Base-by-base conservation (phyloP, 306 rosid genomes). In the Leucaena leucocephala region DNA sequence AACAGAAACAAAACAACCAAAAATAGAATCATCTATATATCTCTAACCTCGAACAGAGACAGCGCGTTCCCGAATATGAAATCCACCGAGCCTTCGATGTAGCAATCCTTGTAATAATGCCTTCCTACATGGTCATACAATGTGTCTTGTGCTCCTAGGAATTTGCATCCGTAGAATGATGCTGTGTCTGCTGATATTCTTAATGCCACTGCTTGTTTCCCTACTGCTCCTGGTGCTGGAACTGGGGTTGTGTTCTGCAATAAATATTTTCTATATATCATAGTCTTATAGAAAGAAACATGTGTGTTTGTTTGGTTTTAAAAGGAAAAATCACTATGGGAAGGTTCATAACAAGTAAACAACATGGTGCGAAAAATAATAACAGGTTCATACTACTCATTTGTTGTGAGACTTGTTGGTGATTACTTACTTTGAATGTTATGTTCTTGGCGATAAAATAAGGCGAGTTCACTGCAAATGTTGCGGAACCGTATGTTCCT, bases 241-340 rank as follows among this genome's bases (percentile, higher is more conserved):
- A 93, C 85, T 5, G 99, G 99, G 9, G 97, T 77, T 0, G 95
- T 92, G 85, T 95, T 95, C 98, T 77, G 68, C 54, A 55, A 21
- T 54, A 16, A 27, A 27, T 27, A 27, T 27, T 50, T 50, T 14
- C 58, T 38, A 38, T 50, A 2, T 50, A 35, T 61, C 67, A 61
- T 4, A 61, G 5, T 34, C 40, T 61, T 12, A 22, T 3, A 27
- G 1, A 27, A 27, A 35, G 9, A 14, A 13, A 15, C 17, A 27
- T 6, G 14, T 13, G 5, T 27, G 55, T 49, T 5, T 33, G 16
- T 61, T 61, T 61, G 16, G 11, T 35, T 63, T 27, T 27, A 1
- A 27, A 27, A 27, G 27, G 27, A 27, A 27, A 27, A 27, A 27
- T 27, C 1, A 27, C 27, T 27, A 1, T 27, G 27, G n/a, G n/a